Conservation (phyloP, 1,139 yeast genomes). For the Kluyveromyces sp. region DNA sequence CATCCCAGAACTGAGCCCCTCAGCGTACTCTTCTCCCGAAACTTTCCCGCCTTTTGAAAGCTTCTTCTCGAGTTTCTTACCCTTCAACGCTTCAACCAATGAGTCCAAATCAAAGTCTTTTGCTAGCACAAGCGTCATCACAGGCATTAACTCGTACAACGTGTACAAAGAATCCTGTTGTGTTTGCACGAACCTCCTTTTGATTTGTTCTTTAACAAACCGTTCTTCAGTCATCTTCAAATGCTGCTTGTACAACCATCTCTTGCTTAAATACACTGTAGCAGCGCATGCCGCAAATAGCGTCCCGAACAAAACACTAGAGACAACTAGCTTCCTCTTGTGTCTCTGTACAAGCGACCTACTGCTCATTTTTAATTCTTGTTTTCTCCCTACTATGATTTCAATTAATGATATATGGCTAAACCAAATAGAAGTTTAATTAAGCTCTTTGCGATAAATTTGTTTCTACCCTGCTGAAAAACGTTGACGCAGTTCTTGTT, state of each 20-base stretch:
- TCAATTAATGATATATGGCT: no score
- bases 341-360: constrained; percentile 15
- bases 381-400: no score
- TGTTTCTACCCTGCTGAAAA: no score
- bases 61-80: constrained; percentile 16
- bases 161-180: constrained; percentile 88
- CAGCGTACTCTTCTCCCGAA: constrained; percentile 5
- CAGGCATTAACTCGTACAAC: constrained; percentile 74
- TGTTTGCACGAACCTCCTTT: constrained; percentile 74
- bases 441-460: no score
- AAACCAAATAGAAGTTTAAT: no score
- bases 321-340: constrained; percentile 18
- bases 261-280: constrained; percentile 19
- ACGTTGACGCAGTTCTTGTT: no score
- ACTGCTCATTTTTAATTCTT: constrained; percentile 1
- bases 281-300: constrained; percentile 26
- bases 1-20: constrained; percentile 16
- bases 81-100: constrained; percentile 20
- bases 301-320: constrained; percentile 17
- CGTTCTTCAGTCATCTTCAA: constrained; percentile 63
- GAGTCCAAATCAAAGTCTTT: constrained; percentile 24
- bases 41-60: constrained; percentile 6
- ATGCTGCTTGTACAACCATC: constrained; percentile 26
- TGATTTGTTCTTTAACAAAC: constrained; percentile 70
- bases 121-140: constrained; percentile 40